Conservation (phyloP, 1,284 basidiomycete genomes). For the Stygiomarasmius scandens region DNA sequence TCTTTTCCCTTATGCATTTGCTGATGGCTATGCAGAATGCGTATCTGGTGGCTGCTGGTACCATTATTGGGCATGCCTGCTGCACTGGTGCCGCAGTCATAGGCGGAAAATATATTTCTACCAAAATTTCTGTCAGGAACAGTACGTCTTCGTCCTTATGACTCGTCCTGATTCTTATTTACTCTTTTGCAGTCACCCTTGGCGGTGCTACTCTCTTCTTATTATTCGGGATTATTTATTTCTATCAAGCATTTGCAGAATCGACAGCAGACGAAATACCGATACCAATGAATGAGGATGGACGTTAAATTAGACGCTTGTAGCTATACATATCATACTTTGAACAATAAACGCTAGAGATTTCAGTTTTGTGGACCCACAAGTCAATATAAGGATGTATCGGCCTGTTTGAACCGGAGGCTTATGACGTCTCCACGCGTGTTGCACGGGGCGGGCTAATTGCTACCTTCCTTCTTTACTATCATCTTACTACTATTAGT, state of each 20-base stretch:
- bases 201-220: conserved; percentile 85
- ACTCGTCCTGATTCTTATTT: background rate
- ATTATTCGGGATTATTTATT: conserved; percentile 78
- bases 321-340: no score
- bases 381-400: background rate
- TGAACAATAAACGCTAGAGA: background rate
- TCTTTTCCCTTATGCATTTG: conserved; percentile 10
- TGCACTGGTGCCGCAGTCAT: conserved; percentile 92
- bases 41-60: conserved; percentile 86
- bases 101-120: conserved; percentile 89
- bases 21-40: conserved; percentile 46
- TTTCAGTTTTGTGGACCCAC: background rate
- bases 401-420: background rate
- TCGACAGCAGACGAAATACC: conserved; percentile 17
- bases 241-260: conserved; percentile 63
- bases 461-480: conserved; percentile 12
- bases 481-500: conserved; percentile 1
- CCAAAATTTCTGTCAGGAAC: conserved; percentile 93
- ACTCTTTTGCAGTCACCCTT: conserved; percentile 69
- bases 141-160: conserved; percentile 56
- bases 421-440: background rate
- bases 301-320: background rate
- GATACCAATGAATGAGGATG: conserved; percentile 13
- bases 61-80: conserved; percentile 84
- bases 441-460: conserved; percentile 1